Evolutionary conservation across 129 eudicot species (phyloP), one percentile per base, ranked within the genome.

Genomic region (Saussurea involucrata): DNA sequence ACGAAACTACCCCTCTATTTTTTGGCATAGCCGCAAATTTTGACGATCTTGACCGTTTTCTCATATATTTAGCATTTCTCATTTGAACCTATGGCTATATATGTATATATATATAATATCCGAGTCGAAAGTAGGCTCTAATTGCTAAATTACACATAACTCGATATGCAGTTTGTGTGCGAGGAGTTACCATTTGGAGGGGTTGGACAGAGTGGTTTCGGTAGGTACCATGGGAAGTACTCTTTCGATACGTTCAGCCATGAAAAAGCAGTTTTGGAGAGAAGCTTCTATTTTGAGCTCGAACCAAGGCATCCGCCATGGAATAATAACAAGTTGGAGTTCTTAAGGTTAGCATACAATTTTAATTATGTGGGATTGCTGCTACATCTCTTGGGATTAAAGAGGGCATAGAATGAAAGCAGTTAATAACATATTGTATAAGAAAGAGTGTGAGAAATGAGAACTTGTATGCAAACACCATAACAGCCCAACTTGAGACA

Each of bases 171-270:
- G 97, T 94, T 85, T 57, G 61, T 86, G 63, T 87, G 96, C 42
- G 98, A 95, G 7, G 66, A 22, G 10, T 70, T 91, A 75, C 98
- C 98, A 12, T 91, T 95, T 68, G 98, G 97, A 83, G 99, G 99
- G n/a, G 99, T 92, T 1, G 99, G 99, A 31, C 82, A 82, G 22
- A 95, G 97, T 32, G 99, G 99, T 33, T 81, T 90, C 8, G 97
- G 99, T 10, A 92, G 97, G 84, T 95, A 95, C 82, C 99, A 95
- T 57, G 97, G 99, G 65, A 95, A 95, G 88, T 92, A 86, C 66
- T 92, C 99, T 0, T 95, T 95, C 13, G 96, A 95, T 31, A 82
- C 97, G 3, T 95, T 95, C 71, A 95, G 99, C 80, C 99, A 95
- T 49, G 99, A 95, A 71, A 92, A 95, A 80, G 95, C 92, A 1